Evolutionary conservation across 2,329 filamentous ascomycete genomes (phyloP).

Genomic region (Exophiala bonariae): DNA sequence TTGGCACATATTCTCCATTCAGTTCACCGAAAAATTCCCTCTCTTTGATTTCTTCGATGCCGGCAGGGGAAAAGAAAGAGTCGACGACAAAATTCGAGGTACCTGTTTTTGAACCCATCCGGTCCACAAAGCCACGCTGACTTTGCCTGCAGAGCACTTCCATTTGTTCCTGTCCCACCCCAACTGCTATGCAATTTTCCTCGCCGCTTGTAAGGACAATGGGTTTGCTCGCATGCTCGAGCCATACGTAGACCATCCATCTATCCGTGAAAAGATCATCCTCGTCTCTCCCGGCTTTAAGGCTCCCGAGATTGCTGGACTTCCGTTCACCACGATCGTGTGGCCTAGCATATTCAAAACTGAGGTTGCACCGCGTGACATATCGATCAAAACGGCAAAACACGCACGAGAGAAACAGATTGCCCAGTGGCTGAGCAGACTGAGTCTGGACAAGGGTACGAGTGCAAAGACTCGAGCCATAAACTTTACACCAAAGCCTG

Average conservation of each 20-base stretch:
- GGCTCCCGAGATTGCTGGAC: conserved; percentile 15
- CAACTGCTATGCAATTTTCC: conserved; percentile 25
- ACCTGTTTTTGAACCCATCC: neutral
- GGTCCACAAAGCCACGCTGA: neutral
- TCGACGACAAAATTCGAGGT: conserved; percentile 28
- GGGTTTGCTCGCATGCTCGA: conserved; percentile 27
- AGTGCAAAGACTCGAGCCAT: too few relatives aligned
- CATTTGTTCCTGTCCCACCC: conserved; percentile 25
- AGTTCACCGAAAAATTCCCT: conserved; percentile 24
- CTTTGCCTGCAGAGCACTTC: conserved; percentile 21
- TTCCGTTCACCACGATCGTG: conserved; percentile 1
- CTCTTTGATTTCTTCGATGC: conserved; percentile 27
- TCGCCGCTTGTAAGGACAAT: conserved; percentile 26
- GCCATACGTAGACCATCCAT: conserved; percentile 21
- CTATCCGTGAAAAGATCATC: conserved; percentile 21
- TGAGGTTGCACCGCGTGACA: neutral
- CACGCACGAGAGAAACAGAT: too few relatives aligned
- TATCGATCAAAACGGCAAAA: too few relatives aligned
- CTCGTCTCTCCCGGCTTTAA: conserved; percentile 24
- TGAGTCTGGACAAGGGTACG: too few relatives aligned
- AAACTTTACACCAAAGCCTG: too few relatives aligned
- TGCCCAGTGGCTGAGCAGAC: too few relatives aligned
- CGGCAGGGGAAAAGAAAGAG: conserved; percentile 27
- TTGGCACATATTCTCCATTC: conserved; percentile 17
- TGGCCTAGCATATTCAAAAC: conserved; percentile 8